These are phyloP conservation scores for Chrysoporthe cubensis DNA, from an alignment of 2,329 filamentous ascomycete genomes.

Conservation along the genomic window DNA sequence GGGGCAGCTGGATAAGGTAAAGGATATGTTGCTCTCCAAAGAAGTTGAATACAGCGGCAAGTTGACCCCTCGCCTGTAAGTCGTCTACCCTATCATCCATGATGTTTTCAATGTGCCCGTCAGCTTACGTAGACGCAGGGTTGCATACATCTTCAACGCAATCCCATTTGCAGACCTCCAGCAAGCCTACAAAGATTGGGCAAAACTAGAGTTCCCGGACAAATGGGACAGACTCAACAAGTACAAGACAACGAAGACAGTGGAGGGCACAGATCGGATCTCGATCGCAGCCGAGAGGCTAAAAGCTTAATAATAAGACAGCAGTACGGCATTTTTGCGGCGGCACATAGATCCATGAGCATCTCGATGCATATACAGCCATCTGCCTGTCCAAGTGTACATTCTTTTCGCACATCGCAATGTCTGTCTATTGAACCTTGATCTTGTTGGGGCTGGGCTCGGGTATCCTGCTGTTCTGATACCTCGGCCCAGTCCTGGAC, in stretches of 20 bases:
- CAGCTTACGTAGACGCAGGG: conserved; percentile 18
- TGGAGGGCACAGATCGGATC: conserved; percentile 26
- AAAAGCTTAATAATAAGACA: conserved; percentile 13
- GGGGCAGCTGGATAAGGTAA: conserved; percentile 69
- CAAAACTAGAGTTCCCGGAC: conserved; percentile 23
- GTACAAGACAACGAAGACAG: conserved; percentile 17
- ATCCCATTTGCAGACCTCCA: conserved; percentile 22
- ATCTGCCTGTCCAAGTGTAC: conserved; percentile 19
- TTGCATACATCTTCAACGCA: conserved; percentile 26
- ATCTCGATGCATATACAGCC: conserved; percentile 20
- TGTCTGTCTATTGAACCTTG: conserved; percentile 15
- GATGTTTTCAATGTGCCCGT: neutral
- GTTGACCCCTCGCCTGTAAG: conserved; percentile 74
- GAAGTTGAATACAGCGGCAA: conserved; percentile 66
- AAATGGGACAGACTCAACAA: conserved; percentile 15
- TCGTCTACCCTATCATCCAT: conserved; percentile 12
- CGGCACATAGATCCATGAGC: neutral
- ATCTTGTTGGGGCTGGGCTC: conserved; percentile 17
- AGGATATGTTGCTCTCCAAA: conserved; percentile 68
- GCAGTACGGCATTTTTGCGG: neutral
- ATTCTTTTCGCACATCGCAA: neutral
- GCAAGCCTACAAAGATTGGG: conserved; percentile 23
- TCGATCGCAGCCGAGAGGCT: conserved; percentile 12
- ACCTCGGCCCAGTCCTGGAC: conserved; percentile 33
- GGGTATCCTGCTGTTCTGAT: conserved; percentile 25